phyloP scores from a whole-genome alignment of 805 yeast genomes.

The Yamadazyma nakazawae region DNA sequence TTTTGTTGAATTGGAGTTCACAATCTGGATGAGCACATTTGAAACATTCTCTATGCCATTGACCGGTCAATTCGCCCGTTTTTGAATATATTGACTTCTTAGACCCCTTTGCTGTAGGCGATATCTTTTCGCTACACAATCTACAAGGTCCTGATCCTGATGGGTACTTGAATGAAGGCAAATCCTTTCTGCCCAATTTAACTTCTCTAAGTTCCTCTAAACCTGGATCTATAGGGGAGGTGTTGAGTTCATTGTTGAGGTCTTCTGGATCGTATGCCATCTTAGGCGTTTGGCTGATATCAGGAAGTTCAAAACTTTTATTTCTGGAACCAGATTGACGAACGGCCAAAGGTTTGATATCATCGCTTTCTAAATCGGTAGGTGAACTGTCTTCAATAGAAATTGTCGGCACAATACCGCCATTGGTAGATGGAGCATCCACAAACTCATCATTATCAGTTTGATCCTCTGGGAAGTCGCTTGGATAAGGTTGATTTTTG shows the following conservation, averaged over 20 bases:
- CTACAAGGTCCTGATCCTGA: conserved; percentile 85
- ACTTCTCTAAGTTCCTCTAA: conserved; percentile 2
- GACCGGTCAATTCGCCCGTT: conserved; percentile 80
- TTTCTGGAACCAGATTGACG: conserved; percentile 11
- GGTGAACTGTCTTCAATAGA: background rate
- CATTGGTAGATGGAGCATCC: background rate
- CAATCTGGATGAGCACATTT: conserved; percentile 59
- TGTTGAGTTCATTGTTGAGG: background rate
- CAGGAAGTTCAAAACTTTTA: conserved; percentile 11
- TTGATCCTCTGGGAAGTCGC: conserved; percentile 3
- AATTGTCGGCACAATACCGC: conserved; percentile 1
- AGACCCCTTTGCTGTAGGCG: conserved; percentile 32
- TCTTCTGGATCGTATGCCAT: background rate
- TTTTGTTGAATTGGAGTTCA: conserved; percentile 51
- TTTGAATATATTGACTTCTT: conserved; percentile 76
- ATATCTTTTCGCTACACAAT: conserved; percentile 55
- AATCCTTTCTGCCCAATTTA: background rate
- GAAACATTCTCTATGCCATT: conserved; percentile 92
- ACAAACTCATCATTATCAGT: background rate
- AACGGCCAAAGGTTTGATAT: conserved; percentile 20
- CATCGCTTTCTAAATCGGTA: conserved; percentile 15
- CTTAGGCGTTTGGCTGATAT: conserved; percentile 11
- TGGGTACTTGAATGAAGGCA: conserved; percentile 24
- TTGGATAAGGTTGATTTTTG: conserved; percentile 1
- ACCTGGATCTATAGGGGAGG: background rate